These are phyloP conservation scores for Dunaliella sp. DNA, from an alignment of 139 green algal genomes.

Conservation along the genomic window DNA sequence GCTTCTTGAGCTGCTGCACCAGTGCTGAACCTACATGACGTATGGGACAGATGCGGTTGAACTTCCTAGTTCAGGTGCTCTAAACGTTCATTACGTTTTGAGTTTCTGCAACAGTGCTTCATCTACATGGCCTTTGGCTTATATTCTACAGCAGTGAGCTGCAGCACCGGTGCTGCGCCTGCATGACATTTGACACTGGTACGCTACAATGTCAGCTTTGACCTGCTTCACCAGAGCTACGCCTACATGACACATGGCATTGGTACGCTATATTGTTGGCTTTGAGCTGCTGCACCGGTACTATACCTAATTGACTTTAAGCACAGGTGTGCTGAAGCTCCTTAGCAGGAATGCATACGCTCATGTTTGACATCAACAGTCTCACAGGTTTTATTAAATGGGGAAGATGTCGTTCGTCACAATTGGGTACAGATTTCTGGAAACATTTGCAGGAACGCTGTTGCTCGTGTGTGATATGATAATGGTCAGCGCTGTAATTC, in stretches of 20 bases:
- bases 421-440: too few species aligned
- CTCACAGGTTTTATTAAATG: too few species aligned
- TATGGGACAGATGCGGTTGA: not conserved
- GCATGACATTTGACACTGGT: slow-evolving; percentile 15
- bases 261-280: too few species aligned
- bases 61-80: too few species aligned
- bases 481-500: too few species aligned
- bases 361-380: too few species aligned
- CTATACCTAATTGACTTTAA: slow-evolving; percentile 11
- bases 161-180: slow-evolving; percentile 30
- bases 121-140: slow-evolving; percentile 14
- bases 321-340: not conserved
- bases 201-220: not conserved
- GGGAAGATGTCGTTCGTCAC: too few species aligned
- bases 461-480: too few species aligned
- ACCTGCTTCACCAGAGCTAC: slow-evolving; percentile 35
- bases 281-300: slow-evolving; percentile 38
- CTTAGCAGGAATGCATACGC: too few species aligned
- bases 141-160: not conserved
- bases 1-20: slow-evolving; percentile 41
- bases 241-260: slow-evolving; percentile 16
- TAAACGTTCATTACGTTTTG: too few species aligned
- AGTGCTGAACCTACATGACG: slow-evolving; percentile 19
- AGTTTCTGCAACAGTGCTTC: slow-evolving; percentile 36
- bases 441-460: too few species aligned